Conservation (phyloP, 2,329 filamentous ascomycete genomes). For the Torrubiellomyces zombiae region DNA sequence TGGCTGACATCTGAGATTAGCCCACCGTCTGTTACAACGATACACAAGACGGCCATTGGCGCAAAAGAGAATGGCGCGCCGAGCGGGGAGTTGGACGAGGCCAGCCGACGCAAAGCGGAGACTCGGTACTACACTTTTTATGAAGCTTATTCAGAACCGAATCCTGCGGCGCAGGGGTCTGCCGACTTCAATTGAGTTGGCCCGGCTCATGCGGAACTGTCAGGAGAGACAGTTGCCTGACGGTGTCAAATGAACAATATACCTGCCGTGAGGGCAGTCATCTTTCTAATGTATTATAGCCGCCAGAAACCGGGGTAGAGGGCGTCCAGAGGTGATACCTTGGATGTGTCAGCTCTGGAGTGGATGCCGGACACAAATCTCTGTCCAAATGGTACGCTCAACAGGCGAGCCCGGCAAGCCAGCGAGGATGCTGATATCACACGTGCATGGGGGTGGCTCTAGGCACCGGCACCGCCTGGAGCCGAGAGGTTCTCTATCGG, state of each 20-base stretch:
- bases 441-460: no score
- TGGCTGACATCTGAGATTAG: slow-evolving; percentile 6
- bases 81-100: slow-evolving; percentile 31
- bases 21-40: slow-evolving; percentile 8
- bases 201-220: slow-evolving; percentile 1
- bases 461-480: no score
- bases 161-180: slow-evolving; percentile 28
- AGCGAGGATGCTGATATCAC: no score
- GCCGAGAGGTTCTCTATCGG: no score
- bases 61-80: slow-evolving; percentile 29
- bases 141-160: slow-evolving; percentile 30
- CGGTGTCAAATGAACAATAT: slow-evolving; percentile 2
- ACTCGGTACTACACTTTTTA: slow-evolving; percentile 34
- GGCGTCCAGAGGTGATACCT: no score
- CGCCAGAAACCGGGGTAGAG: no score
- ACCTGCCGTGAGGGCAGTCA: no score
- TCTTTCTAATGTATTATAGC: no score
- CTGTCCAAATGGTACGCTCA: no score
- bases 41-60: slow-evolving; percentile 4
- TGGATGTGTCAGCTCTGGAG: no score
- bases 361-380: no score
- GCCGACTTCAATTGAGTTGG: slow-evolving; percentile 33
- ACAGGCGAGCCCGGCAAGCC: no score
- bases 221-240: slow-evolving; percentile 1
- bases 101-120: slow-evolving; percentile 33